These are phyloP conservation scores for Lanmaoa pseudosensibilis DNA, from an alignment of 768 basidiomycete species.

Conservation along the genomic window DNA sequence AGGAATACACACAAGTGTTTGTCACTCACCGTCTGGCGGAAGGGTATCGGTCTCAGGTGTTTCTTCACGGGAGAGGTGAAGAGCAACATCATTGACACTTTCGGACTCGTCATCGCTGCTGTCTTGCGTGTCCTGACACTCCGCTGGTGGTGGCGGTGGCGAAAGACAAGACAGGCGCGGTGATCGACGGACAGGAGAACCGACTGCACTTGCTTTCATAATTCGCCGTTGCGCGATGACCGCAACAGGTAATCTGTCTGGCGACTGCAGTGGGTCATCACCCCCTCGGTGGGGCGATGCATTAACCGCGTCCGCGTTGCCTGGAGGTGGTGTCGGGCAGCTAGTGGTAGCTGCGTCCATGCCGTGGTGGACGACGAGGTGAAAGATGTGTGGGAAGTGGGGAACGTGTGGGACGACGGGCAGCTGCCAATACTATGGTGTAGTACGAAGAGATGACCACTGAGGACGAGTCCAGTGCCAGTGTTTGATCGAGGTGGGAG, in stretches of 20 bases:
- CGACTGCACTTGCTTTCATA: constrained; percentile 26
- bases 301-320: constrained; percentile 41
- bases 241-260: constrained; percentile 48
- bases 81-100: constrained; percentile 24
- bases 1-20: constrained; percentile 1
- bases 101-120: constrained; percentile 36
- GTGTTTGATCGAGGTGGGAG: constrained; percentile 19
- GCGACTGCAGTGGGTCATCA: constrained; percentile 53
- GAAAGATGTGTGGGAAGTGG: neutral
- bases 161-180: constrained; percentile 47
- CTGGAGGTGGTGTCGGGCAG: constrained; percentile 32
- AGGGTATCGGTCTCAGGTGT: constrained; percentile 50
- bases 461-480: neutral
- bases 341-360: constrained; percentile 25
- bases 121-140: constrained; percentile 14
- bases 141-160: constrained; percentile 25
- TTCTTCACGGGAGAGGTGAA: constrained; percentile 37
- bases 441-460: neutral
- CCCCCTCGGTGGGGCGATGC: constrained; percentile 45
- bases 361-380: neutral
- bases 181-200: constrained; percentile 47
- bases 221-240: constrained; percentile 32
- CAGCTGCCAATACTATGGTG: neutral
- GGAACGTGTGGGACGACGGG: neutral
- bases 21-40: constrained; percentile 45